Conservation (phyloP, 2,329 filamentous ascomycete genomes). For the Pseudogymnoascus sp. region DNA sequence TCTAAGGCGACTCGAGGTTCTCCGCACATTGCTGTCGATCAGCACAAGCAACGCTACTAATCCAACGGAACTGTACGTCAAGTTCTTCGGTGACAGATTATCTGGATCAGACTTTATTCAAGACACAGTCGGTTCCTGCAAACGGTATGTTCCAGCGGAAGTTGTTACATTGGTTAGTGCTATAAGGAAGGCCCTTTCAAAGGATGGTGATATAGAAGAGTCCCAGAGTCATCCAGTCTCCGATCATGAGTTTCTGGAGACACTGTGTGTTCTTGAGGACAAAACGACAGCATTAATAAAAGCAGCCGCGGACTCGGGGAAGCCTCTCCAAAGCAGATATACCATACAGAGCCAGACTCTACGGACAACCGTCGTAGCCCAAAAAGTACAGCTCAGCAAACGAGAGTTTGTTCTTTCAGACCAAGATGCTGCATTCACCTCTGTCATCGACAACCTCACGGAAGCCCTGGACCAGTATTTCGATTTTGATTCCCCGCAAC, state of each 20-base stretch:
- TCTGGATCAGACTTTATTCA: slow-evolving; percentile 49
- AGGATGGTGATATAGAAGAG: slow-evolving; percentile 20
- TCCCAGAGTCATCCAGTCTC: slow-evolving; percentile 26
- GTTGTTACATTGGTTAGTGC: slow-evolving; percentile 37
- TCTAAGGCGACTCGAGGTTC: neutral
- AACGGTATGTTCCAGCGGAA: slow-evolving; percentile 50
- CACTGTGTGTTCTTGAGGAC: slow-evolving; percentile 31
- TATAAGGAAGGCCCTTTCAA: slow-evolving; percentile 30
- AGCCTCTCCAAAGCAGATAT: slow-evolving; percentile 64
- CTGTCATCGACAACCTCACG: slow-evolving; percentile 51
- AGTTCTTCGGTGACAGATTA: slow-evolving; percentile 48
- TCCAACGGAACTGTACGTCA: slow-evolving; percentile 49
- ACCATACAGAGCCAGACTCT: slow-evolving; percentile 62
- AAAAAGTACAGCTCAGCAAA: slow-evolving; percentile 72
- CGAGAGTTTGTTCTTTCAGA: slow-evolving; percentile 64
- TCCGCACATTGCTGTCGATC: neutral
- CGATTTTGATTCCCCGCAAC: slow-evolving; percentile 31
- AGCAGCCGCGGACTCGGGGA: slow-evolving; percentile 38
- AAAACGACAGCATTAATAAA: slow-evolving; percentile 42
- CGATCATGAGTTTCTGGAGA: slow-evolving; percentile 18
- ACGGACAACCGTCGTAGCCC: slow-evolving; percentile 71
- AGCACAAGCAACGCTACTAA: slow-evolving; percentile 7
- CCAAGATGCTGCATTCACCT: slow-evolving; percentile 64
- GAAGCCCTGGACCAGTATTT: slow-evolving; percentile 44
- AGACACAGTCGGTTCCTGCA: slow-evolving; percentile 38